Evolutionary conservation across 805 yeast species (phyloP).

Genomic region (Danielia reshetovae): DNA sequence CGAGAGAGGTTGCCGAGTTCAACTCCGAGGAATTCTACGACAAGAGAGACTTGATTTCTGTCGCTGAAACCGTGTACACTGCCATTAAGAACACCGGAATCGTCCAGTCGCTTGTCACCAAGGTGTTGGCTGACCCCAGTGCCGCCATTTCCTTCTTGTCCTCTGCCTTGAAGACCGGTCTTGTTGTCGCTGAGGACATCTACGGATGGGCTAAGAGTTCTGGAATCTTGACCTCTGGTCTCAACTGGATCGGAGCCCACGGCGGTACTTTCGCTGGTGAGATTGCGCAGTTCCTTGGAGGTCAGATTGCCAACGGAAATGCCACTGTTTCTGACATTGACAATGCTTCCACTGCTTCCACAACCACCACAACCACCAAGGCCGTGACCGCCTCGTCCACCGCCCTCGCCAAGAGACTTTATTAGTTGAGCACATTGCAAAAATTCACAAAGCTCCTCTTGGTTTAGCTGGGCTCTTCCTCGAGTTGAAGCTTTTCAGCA

Average conservation of each 20-base stretch:
- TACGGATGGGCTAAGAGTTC: constrained; percentile 35
- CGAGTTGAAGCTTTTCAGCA: too few relatives aligned
- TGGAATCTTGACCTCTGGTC: constrained; percentile 29
- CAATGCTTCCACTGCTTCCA: constrained; percentile 16
- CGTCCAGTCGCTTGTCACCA: constrained; percentile 26
- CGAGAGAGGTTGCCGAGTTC: constrained; percentile 11
- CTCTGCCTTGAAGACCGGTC: constrained; percentile 30
- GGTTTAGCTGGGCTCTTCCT: too few relatives aligned
- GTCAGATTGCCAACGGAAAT: constrained; percentile 21
- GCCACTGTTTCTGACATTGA: constrained; percentile 24
- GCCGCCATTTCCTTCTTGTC: constrained; percentile 30
- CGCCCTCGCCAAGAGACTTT: constrained; percentile 23
- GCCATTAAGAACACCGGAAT: constrained; percentile 34
- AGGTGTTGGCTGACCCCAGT: constrained; percentile 35
- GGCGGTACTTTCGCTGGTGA: constrained; percentile 24
- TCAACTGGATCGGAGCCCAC: constrained; percentile 21
- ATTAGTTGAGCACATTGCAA: too few relatives aligned
- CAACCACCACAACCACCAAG: constrained; percentile 16
- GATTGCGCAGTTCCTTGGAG: constrained; percentile 26
- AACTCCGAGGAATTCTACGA: constrained; percentile 24
- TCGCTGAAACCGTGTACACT: constrained; percentile 24
- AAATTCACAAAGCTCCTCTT: too few relatives aligned
- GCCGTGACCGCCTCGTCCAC: constrained; percentile 21
- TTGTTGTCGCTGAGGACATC: constrained; percentile 31
- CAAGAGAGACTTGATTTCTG: constrained; percentile 33